Base-by-base conservation (phyloP, 768 basidiomycete genomes). In the Russula sp. region DNA sequence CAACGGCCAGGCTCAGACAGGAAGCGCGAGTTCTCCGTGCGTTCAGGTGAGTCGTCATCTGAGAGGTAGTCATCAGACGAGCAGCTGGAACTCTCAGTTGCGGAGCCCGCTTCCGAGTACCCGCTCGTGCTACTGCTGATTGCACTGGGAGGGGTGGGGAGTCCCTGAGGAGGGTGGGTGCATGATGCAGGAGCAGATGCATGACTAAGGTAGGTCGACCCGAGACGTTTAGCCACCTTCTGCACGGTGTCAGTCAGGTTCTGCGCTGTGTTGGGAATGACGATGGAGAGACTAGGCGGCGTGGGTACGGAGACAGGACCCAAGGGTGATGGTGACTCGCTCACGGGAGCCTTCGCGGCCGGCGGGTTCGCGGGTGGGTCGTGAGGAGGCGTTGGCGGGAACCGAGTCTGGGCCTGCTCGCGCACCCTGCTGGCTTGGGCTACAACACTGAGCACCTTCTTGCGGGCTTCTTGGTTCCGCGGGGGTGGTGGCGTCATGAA, bases 151-250 rank as follows among this genome's bases (percentile, higher is more conserved):
- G 63, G 63, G 14, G 63, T 64, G 35, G 44, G 47, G 40, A 55
- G 56, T 47, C 31, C 57, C 31, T 16, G 53, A 18, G 50, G 57
- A 49, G 62, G 52, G 47, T 51, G 61, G 39, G 22, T 22, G 14
- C 63, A 57, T 22, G 40, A 59, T 16, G 47, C 64, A 47, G 69
- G 64, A 42, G 64, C 50, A 14, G 70, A 54, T 20, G 71, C 54
- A 35, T 69, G 70, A 32, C 70, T 69, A 59, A 79, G 71, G 50
- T 76, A 77, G 42, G 73, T 73, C 20, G 71, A 73, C 7, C 78
- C 87, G 57, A 87, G 70, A 34, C 84, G 81, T 61, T 82, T 84
- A 22, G 83, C 83, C 63, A 87, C 77, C 54, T 78, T 79, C 57
- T 83, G 81, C 59, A 87, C 83, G 37, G 83, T 78, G 45, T 84